Evolutionary conservation across 345 rosid species (phyloP).

Genomic region (Populus deltoides): DNA sequence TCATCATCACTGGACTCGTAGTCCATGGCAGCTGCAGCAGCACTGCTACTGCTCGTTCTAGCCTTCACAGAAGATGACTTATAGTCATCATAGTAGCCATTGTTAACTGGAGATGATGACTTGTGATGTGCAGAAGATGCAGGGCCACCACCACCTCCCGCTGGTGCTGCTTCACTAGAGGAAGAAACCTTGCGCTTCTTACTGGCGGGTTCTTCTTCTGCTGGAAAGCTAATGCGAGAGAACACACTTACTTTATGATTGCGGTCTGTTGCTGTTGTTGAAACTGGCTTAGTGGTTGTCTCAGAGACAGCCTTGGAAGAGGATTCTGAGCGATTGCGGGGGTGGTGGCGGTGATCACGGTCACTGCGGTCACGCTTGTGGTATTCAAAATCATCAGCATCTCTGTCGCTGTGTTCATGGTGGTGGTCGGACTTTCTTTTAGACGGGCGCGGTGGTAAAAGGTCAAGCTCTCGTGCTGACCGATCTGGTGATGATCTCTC

Average conservation of each 20-base stretch:
- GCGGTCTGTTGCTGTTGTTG: constrained; percentile 34
- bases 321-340: constrained; percentile 43
- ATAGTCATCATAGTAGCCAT: constrained; percentile 45
- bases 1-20: constrained; percentile 90
- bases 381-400: constrained; percentile 27
- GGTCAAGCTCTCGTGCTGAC: constrained; percentile 35
- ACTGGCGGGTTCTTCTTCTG: constrained; percentile 50
- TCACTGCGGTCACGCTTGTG: constrained; percentile 32
- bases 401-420: constrained; percentile 29
- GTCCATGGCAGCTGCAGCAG: constrained; percentile 36
- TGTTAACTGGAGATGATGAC: constrained; percentile 30
- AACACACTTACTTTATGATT: constrained; percentile 73
- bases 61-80: constrained; percentile 36
- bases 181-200: constrained; percentile 58
- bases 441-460: constrained; percentile 46
- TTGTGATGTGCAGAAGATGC: constrained; percentile 34
- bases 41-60: constrained; percentile 31
- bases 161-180: constrained; percentile 29
- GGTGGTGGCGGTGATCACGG: constrained; percentile 24
- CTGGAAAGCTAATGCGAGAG: constrained; percentile 90
- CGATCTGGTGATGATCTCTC: constrained; percentile 53
- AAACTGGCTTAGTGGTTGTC: constrained; percentile 28
- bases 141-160: background rate
- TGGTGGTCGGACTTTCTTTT: constrained; percentile 63
- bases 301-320: constrained; percentile 32